Conservation (phyloP, 331 rosid genomes). For the Spiraea crenata region DNA sequence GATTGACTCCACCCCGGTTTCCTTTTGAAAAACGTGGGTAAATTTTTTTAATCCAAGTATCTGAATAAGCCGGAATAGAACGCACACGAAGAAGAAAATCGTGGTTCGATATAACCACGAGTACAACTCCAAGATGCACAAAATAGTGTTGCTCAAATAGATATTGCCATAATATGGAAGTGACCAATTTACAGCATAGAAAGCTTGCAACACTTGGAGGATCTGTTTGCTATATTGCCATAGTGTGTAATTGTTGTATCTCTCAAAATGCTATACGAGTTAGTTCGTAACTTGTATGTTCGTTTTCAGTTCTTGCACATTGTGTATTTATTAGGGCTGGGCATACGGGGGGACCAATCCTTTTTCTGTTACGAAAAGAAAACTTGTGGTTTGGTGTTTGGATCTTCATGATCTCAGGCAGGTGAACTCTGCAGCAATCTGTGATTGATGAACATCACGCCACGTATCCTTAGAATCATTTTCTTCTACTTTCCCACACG, state of each 20-base stretch:
- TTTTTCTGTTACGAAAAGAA: neutral
- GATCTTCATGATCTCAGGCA: neutral
- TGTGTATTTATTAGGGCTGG: no score
- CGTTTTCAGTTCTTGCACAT: no score
- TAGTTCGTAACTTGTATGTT: no score
- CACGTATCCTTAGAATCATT: neutral
- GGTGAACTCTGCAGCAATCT: neutral
- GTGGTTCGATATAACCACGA: constrained; percentile 29
- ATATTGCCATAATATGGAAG: constrained; percentile 59
- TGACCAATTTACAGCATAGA: no score
- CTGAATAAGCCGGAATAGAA: constrained; percentile 35
- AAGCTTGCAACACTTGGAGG: neutral
- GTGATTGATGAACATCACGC: neutral
- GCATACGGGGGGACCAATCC: no score
- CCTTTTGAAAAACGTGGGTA: constrained; percentile 55
- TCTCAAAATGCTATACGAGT: no score
- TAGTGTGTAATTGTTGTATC: no score
- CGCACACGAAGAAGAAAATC: constrained; percentile 30
- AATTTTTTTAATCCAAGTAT: constrained; percentile 58
- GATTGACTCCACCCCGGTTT: constrained; percentile 60
- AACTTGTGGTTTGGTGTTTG: neutral
- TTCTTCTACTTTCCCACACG: neutral
- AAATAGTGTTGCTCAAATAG: constrained; percentile 44
- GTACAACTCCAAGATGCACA: constrained; percentile 20
- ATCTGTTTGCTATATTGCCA: neutral